Evolutionary conservation across 768 basidiomycete genomes (phyloP).

Genomic region (Collybia nuda): DNA sequence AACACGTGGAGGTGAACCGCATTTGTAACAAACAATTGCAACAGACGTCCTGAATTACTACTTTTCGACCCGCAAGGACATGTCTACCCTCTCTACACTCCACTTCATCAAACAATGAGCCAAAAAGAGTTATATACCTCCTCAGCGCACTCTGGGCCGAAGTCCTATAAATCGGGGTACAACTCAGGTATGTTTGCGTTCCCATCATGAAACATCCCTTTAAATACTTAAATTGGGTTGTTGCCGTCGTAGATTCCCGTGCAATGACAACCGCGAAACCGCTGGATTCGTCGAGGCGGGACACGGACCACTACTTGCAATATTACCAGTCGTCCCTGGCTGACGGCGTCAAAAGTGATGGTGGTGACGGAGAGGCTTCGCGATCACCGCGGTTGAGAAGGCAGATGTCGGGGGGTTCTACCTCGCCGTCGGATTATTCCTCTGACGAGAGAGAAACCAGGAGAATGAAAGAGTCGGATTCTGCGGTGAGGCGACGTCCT

Average conservation of each 20-base stretch:
- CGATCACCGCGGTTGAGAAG: slow-evolving; percentile 24
- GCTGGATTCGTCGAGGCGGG: slow-evolving; percentile 11
- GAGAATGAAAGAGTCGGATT: slow-evolving; percentile 17
- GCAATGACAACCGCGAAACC: neutral
- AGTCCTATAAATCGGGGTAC: neutral
- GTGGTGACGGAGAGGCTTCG: slow-evolving; percentile 18
- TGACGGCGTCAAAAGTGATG: slow-evolving; percentile 22
- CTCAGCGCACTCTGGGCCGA: neutral
- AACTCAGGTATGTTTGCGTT: neutral
- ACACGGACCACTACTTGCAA: slow-evolving; percentile 13
- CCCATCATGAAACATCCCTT: neutral
- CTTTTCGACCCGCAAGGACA: neutral
- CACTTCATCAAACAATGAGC: neutral
- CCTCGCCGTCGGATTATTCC: slow-evolving; percentile 55
- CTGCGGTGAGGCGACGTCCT: slow-evolving; percentile 37
- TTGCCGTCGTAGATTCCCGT: slow-evolving; percentile 4
- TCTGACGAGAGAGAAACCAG: slow-evolving; percentile 34
- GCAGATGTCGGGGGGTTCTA: slow-evolving; percentile 30
- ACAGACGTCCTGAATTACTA: neutral
- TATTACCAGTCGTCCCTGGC: slow-evolving; percentile 60
- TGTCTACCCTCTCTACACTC: neutral
- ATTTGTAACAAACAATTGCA: neutral
- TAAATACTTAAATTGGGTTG: slow-evolving; percentile 3
- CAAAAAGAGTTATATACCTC: neutral
- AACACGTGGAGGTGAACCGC: neutral